Evolutionary conservation across 495 filamentous ascomycete species (phyloP).

Genomic region (Beverwykella pulmonaria): DNA sequence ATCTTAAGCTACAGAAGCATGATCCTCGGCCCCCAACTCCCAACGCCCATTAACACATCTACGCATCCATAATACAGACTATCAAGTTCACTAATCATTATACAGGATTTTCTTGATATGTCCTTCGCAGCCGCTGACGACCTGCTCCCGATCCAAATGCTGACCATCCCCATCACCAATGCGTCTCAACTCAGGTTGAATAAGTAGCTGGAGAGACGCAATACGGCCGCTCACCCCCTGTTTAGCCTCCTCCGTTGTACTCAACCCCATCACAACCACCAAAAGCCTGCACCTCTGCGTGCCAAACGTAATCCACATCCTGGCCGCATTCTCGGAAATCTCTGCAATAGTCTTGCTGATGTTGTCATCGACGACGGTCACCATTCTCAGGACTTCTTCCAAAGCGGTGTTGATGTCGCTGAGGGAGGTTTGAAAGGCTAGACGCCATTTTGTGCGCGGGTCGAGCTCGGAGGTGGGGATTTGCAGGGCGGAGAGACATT

Average conservation of each 20-base stretch:
- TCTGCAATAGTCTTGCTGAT: not conserved
- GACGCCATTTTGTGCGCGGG: not conserved
- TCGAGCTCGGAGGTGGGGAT: not conserved
- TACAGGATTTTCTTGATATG: not conserved
- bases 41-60: too few relatives aligned
- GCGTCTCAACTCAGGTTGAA: slow-evolving; percentile 12
- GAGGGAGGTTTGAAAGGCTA: not conserved
- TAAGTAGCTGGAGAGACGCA: slow-evolving; percentile 1
- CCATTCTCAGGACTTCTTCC: not conserved
- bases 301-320: slow-evolving; percentile 25
- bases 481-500: slow-evolving; percentile 9
- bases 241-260: not conserved
- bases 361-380: slow-evolving; percentile 7
- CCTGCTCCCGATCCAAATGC: slow-evolving; percentile 16
- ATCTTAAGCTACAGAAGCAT: too few relatives aligned
- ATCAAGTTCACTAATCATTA: not conserved
- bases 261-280: slow-evolving; percentile 10
- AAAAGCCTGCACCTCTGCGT: slow-evolving; percentile 23
- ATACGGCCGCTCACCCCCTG: not conserved
- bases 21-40: too few relatives aligned
- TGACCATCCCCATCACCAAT: slow-evolving; percentile 24
- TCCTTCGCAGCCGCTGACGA: slow-evolving; percentile 18
- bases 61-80: too few relatives aligned
- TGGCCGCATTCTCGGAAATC: slow-evolving; percentile 11
- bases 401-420: not conserved